phyloP scores from a whole-genome alignment of 2,329 filamentous ascomycete species.

The Stachybotrys chlorohalonatus region DNA sequence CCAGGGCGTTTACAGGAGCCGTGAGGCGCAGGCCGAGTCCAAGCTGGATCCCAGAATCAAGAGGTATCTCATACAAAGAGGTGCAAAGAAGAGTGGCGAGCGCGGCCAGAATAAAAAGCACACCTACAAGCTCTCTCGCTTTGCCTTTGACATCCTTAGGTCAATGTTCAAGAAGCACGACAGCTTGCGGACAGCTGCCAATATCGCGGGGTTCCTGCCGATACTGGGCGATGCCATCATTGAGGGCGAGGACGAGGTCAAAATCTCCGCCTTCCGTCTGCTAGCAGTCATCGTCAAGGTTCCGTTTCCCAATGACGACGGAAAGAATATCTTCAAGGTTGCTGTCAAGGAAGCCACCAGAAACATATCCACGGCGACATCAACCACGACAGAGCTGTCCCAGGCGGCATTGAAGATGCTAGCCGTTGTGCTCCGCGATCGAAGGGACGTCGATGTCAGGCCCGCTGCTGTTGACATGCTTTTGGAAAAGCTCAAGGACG shows the following conservation, averaged over 20 bases:
- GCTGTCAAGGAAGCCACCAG: slow-evolving; percentile 81
- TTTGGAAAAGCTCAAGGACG: slow-evolving; percentile 71
- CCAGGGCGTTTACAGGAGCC: slow-evolving; percentile 69
- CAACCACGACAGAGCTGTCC: slow-evolving; percentile 72
- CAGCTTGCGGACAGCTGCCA: slow-evolving; percentile 66
- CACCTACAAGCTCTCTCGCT: slow-evolving; percentile 78
- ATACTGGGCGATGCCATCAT: slow-evolving; percentile 82
- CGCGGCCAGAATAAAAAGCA: slow-evolving; percentile 68
- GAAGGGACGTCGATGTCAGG: slow-evolving; percentile 65
- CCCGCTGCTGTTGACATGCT: slow-evolving; percentile 77
- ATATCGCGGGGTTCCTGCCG: slow-evolving; percentile 78
- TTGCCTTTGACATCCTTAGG: slow-evolving; percentile 79
- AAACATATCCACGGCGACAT: slow-evolving; percentile 65
- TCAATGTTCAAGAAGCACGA: slow-evolving; percentile 82
- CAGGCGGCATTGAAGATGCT: slow-evolving; percentile 87
- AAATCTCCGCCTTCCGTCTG: slow-evolving; percentile 78
- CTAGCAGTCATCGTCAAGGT: slow-evolving; percentile 79
- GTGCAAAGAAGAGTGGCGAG: slow-evolving; percentile 64
- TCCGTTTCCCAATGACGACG: slow-evolving; percentile 64
- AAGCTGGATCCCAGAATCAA: slow-evolving; percentile 54
- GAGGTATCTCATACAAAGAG: slow-evolving; percentile 74
- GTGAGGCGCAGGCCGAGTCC: slow-evolving; percentile 39
- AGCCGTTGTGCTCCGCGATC: slow-evolving; percentile 74
- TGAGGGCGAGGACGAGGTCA: slow-evolving; percentile 82
- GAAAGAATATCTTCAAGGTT: slow-evolving; percentile 56